These are phyloP conservation scores for Chionographis japonica DNA, from an alignment of 106 monocot species.

Conservation along the genomic window DNA sequence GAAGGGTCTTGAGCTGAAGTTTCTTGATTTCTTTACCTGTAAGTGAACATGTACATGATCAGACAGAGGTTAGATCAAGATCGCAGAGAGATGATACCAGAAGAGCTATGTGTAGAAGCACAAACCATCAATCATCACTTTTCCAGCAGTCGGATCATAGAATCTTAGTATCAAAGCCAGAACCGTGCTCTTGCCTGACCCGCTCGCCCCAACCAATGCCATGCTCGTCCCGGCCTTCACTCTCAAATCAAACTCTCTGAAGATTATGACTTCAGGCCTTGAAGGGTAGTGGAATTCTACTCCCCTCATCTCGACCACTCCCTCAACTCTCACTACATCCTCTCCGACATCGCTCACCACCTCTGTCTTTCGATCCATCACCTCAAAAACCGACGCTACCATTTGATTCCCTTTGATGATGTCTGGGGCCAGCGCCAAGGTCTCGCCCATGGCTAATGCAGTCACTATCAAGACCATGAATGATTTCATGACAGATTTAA, in stretches of 20 bases:
- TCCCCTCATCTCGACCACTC: conserved; percentile 52
- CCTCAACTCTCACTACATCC: conserved; percentile 44
- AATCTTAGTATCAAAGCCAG: conserved; percentile 51
- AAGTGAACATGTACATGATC: neutral
- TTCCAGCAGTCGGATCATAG: conserved; percentile 51
- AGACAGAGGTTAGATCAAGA: neutral
- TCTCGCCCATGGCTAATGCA: conserved; percentile 93
- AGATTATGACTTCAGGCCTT: conserved; percentile 53
- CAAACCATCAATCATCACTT: conserved; percentile 65
- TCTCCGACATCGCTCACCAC: conserved; percentile 44
- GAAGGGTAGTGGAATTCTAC: conserved; percentile 64
- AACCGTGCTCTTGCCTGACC: conserved; percentile 71
- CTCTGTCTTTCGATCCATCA: conserved; percentile 64
- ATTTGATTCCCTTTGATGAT: conserved; percentile 77
- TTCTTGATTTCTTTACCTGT: conserved; percentile 83
- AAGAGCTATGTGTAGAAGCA: neutral
- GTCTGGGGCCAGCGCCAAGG: conserved; percentile 66
- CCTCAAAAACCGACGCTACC: conserved; percentile 66
- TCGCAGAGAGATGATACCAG: neutral
- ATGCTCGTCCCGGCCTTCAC: conserved; percentile 64
- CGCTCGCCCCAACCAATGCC: conserved; percentile 72
- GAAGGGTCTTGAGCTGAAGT: conserved; percentile 60
- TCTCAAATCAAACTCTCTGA: conserved; percentile 46
- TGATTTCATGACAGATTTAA: conserved; percentile 92
- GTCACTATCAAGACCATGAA: conserved; percentile 99